A percentile compares a stretch with the other conserved stretches of the same genome.
Evolutionary conservation across 768 basidiomycete genomes (phyloP).

Genomic region (Suillus americanus): DNA sequence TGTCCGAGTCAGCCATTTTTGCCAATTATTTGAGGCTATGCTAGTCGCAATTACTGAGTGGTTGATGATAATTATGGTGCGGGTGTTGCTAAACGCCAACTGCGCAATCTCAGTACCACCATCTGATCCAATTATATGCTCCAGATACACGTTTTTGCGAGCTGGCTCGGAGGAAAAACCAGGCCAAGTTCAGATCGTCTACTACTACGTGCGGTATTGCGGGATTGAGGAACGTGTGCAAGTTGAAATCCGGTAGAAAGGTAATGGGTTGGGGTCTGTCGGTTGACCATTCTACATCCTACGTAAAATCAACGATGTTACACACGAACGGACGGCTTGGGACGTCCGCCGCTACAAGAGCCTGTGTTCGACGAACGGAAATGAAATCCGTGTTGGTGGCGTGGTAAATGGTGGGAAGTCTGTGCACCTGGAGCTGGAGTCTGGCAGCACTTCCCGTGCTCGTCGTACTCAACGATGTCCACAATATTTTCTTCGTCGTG

Average conservation of each 20-base stretch:
- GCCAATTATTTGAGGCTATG: not conserved
- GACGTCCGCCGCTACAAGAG: not conserved
- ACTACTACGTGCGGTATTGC: not conserved
- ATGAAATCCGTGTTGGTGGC: slow-evolving; percentile 18
- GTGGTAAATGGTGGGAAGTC: slow-evolving; percentile 20
- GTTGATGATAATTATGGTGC: not conserved
- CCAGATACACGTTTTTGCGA: not conserved
- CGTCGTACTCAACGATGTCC: slow-evolving; percentile 26
- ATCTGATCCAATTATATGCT: not conserved
- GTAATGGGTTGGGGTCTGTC: not conserved
- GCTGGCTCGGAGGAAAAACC: not conserved
- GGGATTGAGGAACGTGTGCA: not conserved
- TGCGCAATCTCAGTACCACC: not conserved
- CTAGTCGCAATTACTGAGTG: not conserved
- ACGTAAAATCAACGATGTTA: not conserved
- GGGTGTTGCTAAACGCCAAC: not conserved
- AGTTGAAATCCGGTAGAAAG: not conserved
- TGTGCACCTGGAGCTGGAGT: not conserved
- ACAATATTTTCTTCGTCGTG: slow-evolving; percentile 11
- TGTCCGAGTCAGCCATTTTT: not conserved
- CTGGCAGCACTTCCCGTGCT: slow-evolving; percentile 8
- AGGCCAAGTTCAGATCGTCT: not conserved
- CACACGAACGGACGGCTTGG: not conserved
- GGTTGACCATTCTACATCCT: not conserved
- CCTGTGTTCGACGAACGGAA: not conserved